phyloP scores from a whole-genome alignment of 2,329 filamentous ascomycete genomes.

The Phoma sp. region DNA sequence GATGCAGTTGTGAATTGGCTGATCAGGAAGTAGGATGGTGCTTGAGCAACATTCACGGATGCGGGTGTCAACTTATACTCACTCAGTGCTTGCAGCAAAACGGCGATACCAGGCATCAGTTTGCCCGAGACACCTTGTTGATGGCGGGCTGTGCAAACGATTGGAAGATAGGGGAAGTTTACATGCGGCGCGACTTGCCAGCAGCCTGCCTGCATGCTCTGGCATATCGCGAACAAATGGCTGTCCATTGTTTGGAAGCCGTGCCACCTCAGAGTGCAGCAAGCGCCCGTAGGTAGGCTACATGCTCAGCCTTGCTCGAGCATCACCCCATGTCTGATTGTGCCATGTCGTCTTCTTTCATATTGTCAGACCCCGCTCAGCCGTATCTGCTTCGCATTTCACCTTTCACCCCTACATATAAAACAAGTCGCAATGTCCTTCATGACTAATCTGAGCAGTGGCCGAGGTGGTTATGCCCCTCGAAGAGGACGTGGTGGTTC shows the following conservation, averaged over 20 bases:
- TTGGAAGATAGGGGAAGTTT: slow-evolving; percentile 27
- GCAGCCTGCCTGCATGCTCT: slow-evolving; percentile 25
- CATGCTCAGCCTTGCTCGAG: slow-evolving; percentile 36
- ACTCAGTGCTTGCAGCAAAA: neutral
- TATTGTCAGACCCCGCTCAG: too few relatives aligned
- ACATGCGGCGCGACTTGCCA: slow-evolving; percentile 21
- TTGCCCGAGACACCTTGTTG: neutral
- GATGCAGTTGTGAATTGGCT: neutral
- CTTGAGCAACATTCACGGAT: neutral
- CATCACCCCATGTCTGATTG: slow-evolving; percentile 20
- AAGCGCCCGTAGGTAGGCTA: slow-evolving; percentile 22
- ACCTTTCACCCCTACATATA: neutral
- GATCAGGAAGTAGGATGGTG: neutral
- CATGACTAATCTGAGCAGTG: slow-evolving; percentile 6
- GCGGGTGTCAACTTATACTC: neutral
- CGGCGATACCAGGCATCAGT: neutral
- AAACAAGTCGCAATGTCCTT: neutral
- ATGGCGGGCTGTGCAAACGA: slow-evolving; percentile 28
- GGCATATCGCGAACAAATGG: slow-evolving; percentile 20
- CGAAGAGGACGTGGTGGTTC: slow-evolving; percentile 28
- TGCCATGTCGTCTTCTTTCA: too few relatives aligned
- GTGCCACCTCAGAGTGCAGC: slow-evolving; percentile 28
- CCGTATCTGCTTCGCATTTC: neutral
- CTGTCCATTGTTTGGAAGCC: slow-evolving; percentile 18
- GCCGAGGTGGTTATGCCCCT: slow-evolving; percentile 34